Base-by-base conservation (phyloP, 108 stramenopile genomes). In the Fragilariopsis cylindrus region DNA sequence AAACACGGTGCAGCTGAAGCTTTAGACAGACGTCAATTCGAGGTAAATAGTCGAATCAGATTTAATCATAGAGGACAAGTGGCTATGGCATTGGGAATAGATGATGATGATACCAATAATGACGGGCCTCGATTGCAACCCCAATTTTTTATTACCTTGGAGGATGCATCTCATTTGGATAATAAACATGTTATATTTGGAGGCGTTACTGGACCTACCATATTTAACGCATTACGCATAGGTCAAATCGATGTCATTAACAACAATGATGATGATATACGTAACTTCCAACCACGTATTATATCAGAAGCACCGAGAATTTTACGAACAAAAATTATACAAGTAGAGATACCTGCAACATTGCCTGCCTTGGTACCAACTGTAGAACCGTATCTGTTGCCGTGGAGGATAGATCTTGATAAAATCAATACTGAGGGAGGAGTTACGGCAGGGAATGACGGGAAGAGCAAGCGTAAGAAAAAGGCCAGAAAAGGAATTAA, bases 121-220 rank as follows among this genome's bases (percentile, higher is more conserved):
- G 74, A 70, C 3, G 58, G 13, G 4, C 86, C 77, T 19, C 77
- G 86, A 21, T 82, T 98, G 68, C 93, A 90, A 42, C 87, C 90
- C 55, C 98, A 99, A 81, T 99, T 99, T 70, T 99, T 99, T 79
- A 78, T 98, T 60, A 99, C 97, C 11, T 81, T 99, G 46, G 96
- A 97, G 73, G 92, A 94, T 66, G 83, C 93, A 48, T 73, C 89
- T 9, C 89, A 91, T 73, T 84, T 97, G 66, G 89, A 98, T 83
- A 88, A 89, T 3, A 92, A 98, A 73, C 94, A 98, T 75, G 96
- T 96, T 30, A 82, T 96, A 42, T 96, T 96, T 70, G 97, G 97
- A 50, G 94, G 92, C 52, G 78, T 96, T 43, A 79, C 85, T 3
- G 97, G 97, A 3, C 88, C 93, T 48, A 98, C 98, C 44, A 84